Evolutionary conservation across 495 filamentous ascomycete species (phyloP).

Genomic region (Amphirosellinia nigrospora): DNA sequence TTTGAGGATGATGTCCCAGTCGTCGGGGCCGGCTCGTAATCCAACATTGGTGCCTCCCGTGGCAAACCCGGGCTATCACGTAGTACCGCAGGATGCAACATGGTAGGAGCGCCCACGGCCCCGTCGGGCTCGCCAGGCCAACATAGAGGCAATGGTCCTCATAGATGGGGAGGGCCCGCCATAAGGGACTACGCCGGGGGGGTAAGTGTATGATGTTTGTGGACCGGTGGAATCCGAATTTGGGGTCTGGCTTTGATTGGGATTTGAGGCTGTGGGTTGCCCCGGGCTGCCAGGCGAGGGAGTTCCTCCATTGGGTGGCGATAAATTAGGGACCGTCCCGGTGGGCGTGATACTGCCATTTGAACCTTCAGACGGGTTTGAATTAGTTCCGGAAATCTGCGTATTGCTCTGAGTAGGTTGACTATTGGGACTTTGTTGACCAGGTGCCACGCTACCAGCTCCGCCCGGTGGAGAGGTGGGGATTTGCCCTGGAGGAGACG

Average conservation of each 20-base stretch:
- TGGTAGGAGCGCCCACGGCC: slow-evolving; percentile 21
- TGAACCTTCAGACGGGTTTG: slow-evolving; percentile 11
- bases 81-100: slow-evolving; percentile 25
- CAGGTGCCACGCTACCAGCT: slow-evolving; percentile 25
- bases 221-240: slow-evolving; percentile 19
- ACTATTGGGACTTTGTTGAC: slow-evolving; percentile 14
- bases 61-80: not conserved
- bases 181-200: slow-evolving; percentile 35
- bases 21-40: slow-evolving; percentile 26
- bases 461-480: slow-evolving; percentile 15
- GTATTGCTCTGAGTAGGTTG: slow-evolving; percentile 1
- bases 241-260: slow-evolving; percentile 23
- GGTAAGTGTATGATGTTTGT: slow-evolving; percentile 30
- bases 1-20: slow-evolving; percentile 26
- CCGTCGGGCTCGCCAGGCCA: slow-evolving; percentile 33
- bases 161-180: slow-evolving; percentile 29
- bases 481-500: slow-evolving; percentile 1
- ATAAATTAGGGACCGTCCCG: slow-evolving; percentile 20
- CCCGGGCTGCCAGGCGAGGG: slow-evolving; percentile 15
- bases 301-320: slow-evolving; percentile 14
- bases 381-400: slow-evolving; percentile 17
- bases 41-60: slow-evolving; percentile 3
- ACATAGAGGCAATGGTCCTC: slow-evolving; percentile 34
- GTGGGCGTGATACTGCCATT: slow-evolving; percentile 19
- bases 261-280: slow-evolving; percentile 29